Base-by-base conservation (phyloP, 306 rosid species). In the Canavalia gladiata region DNA sequence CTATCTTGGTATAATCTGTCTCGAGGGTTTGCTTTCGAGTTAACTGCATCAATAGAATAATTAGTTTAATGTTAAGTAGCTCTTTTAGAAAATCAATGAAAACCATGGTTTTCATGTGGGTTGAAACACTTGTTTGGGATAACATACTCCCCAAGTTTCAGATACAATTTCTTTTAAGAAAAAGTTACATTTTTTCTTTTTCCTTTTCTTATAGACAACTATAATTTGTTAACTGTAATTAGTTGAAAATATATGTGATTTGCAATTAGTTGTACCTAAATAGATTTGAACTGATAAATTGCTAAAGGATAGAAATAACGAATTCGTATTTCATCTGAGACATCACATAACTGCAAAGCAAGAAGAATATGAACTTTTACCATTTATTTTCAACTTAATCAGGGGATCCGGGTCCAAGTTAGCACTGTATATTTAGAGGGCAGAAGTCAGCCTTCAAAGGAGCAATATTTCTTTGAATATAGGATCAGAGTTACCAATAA, bases 331-430 rank as follows among this genome's bases (percentile, higher is more conserved):
- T 68, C n/a, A 72, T 62, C 2, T 72, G 55, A 46, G 68, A 55
- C 11, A 59, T 68, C 11, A 60, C 64, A 76, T 49, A 10, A 47
- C 58, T 39, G 60, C 41, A 71, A 77, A 41, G 41, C 35, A 62
- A 54, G 63, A 76, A 7, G 25, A 18, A 2, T 57, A n/a, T 13
- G 43, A 5, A 51, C 6, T 66, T 12, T 51, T 46, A 50, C 72
- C 65, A 6, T 84, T 50, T 70, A 66, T 11, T 69, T 51, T 65
- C 30, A 31, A 63, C 13, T 63, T 81, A 66, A 84, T 52, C 73
- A 92, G 98, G 96, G 98, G 4, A 86, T 94, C 72, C 87, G 96
- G 77, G 95, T 94, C 72, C 91, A 94, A 86, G 98, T 92, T 42
- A 92, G 90, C 81, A 92, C 94, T 80, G 83, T 63, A 49, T 94